Conservation (phyloP, 495 filamentous ascomycete genomes). For the Cladorrhinum samala region DNA sequence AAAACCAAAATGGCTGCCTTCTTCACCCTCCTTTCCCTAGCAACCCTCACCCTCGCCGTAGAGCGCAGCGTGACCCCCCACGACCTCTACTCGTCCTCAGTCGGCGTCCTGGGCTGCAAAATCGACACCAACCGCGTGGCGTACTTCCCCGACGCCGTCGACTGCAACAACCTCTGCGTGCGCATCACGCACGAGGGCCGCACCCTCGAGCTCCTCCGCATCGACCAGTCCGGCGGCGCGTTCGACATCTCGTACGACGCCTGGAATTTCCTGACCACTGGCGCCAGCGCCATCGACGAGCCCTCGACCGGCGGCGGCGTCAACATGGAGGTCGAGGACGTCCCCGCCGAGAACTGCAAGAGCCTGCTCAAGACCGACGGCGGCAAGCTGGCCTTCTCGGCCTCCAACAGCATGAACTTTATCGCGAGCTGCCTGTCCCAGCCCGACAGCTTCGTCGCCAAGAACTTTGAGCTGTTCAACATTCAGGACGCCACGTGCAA, state of each 20-base stretch:
- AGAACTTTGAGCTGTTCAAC: slow-evolving; percentile 33
- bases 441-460: slow-evolving; percentile 29
- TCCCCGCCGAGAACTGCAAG: slow-evolving; percentile 28
- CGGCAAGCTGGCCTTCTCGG: slow-evolving; percentile 34
- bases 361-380: slow-evolving; percentile 21
- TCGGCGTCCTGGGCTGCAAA: slow-evolving; percentile 44
- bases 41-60: neutral
- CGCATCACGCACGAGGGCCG: slow-evolving; percentile 30
- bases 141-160: slow-evolving; percentile 36
- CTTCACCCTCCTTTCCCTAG: neutral
- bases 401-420: slow-evolving; percentile 41
- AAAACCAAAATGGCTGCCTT: neutral
- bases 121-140: slow-evolving; percentile 37
- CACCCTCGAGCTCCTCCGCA: slow-evolving; percentile 33
- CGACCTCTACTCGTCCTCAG: slow-evolving; percentile 36
- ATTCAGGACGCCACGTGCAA: slow-evolving; percentile 32
- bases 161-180: slow-evolving; percentile 41
- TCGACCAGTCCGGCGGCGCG: slow-evolving; percentile 38
- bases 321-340: slow-evolving; percentile 28
- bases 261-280: slow-evolving; percentile 37
- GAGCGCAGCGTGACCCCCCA: slow-evolving; percentile 34
- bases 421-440: slow-evolving; percentile 31
- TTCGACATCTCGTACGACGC: slow-evolving; percentile 41
- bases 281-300: slow-evolving; percentile 23
- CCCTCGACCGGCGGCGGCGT: slow-evolving; percentile 32